phyloP scores from a whole-genome alignment of 768 basidiomycete species.

The Tylopilus subfusipes region DNA sequence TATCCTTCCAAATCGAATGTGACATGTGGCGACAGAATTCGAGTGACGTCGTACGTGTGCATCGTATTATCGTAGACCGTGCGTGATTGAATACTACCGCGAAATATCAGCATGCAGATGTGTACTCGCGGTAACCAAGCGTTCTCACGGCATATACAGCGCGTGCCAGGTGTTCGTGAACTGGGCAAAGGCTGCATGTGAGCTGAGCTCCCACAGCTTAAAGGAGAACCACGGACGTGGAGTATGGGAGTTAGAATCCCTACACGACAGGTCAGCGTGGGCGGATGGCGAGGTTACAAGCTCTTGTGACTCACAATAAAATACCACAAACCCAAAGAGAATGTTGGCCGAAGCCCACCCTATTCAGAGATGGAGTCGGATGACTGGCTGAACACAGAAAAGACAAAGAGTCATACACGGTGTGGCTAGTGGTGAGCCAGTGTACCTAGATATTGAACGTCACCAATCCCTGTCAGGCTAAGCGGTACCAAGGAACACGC shows the following conservation, averaged over 20 bases:
- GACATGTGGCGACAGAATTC: slow-evolving; percentile 49
- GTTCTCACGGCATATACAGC: slow-evolving; percentile 54
- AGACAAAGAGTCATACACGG: slow-evolving; percentile 42
- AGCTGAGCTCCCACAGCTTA: slow-evolving; percentile 27
- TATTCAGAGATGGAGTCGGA: slow-evolving; percentile 7
- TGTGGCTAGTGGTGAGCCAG: slow-evolving; percentile 57
- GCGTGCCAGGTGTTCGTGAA: slow-evolving; percentile 64
- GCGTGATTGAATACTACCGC: slow-evolving; percentile 52
- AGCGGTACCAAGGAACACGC: slow-evolving; percentile 11
- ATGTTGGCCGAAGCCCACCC: slow-evolving; percentile 82
- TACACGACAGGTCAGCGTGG: slow-evolving; percentile 4
- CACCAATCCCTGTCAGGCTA: neutral
- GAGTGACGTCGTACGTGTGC: slow-evolving; percentile 51
- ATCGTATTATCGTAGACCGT: slow-evolving; percentile 61
- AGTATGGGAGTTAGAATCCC: slow-evolving; percentile 36
- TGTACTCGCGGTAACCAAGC: neutral
- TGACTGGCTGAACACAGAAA: neutral
- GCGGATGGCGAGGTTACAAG: neutral
- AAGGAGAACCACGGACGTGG: slow-evolving; percentile 48
- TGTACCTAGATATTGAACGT: slow-evolving; percentile 17
- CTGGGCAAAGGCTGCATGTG: slow-evolving; percentile 16
- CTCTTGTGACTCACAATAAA: slow-evolving; percentile 50
- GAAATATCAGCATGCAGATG: neutral
- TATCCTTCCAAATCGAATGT: slow-evolving; percentile 56
- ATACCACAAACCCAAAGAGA: slow-evolving; percentile 59